phyloP scores from a whole-genome alignment of 192 early-diverging fungal species.

The Kappamyces sp. region DNA sequence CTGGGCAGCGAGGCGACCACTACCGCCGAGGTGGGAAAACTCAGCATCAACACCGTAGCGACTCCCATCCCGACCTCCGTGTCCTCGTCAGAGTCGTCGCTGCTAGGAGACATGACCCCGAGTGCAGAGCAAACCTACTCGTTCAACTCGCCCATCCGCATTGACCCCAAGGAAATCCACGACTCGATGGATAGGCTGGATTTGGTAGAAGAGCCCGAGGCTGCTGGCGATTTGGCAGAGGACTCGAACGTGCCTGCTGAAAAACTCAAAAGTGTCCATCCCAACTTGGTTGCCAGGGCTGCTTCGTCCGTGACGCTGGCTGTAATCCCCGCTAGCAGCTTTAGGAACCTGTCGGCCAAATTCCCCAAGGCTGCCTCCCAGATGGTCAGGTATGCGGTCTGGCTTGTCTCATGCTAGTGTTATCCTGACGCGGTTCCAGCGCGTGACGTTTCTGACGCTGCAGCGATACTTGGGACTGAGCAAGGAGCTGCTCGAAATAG shows the following conservation, averaged over 20 bases:
- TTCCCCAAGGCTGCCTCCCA: constrained; percentile 90
- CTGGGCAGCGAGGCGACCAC: background rate
- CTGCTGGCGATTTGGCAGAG: background rate
- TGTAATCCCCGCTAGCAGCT: constrained; percentile 90
- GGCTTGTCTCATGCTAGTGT: constrained; percentile 32
- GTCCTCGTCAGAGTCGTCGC: too few relatives aligned
- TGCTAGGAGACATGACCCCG: too few relatives aligned
- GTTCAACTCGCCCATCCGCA: too few relatives aligned
- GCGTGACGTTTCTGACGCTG: constrained; percentile 87
- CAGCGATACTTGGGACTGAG: constrained; percentile 82
- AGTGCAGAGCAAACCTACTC: too few relatives aligned
- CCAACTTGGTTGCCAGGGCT: constrained; percentile 78
- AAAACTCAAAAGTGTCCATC: constrained; percentile 29
- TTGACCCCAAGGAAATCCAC: too few relatives aligned
- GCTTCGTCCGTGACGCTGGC: constrained; percentile 83
- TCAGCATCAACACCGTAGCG: too few relatives aligned
- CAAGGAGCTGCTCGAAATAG: constrained; percentile 78
- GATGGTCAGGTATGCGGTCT: constrained; percentile 56
- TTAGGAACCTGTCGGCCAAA: constrained; percentile 79
- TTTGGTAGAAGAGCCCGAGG: background rate
- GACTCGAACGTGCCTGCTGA: too few relatives aligned
- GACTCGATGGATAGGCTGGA: constrained; percentile 7
- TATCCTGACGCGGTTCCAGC: constrained; percentile 89
- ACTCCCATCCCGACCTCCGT: too few relatives aligned
- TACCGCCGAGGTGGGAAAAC: too few relatives aligned